Evolutionary conservation across 805 yeast species (phyloP).

Genomic region (Blastobotrys terrestris): DNA sequence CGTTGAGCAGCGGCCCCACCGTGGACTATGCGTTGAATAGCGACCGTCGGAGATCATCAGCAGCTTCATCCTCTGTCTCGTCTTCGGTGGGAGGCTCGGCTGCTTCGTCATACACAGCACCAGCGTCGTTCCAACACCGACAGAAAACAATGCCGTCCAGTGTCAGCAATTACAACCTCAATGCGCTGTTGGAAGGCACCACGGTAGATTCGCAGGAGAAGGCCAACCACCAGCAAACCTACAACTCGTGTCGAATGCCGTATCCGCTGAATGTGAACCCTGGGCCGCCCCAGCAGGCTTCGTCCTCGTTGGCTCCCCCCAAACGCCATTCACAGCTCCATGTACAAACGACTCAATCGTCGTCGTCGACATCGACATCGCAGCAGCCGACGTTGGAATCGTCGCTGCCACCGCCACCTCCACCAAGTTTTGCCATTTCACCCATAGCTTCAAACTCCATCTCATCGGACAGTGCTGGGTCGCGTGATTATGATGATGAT

Average conservation of each 20-base stretch:
- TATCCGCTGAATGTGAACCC: background rate
- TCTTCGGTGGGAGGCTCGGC: background rate
- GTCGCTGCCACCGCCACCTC: background rate
- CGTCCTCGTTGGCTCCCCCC: background rate
- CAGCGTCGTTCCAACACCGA: background rate
- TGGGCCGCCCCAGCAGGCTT: background rate
- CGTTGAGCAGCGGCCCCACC: background rate
- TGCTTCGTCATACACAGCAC: background rate
- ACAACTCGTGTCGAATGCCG: background rate
- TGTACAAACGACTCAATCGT: too few relatives aligned
- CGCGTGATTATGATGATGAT: slow-evolving; percentile 14
- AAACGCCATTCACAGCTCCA: background rate
- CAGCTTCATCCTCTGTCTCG: background rate
- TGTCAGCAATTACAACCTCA: slow-evolving; percentile 16
- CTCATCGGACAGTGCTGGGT: slow-evolving; percentile 7
- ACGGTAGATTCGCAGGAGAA: slow-evolving; percentile 1
- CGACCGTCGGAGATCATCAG: slow-evolving; percentile 1
- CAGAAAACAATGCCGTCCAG: slow-evolving; percentile 10
- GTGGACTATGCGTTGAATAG: background rate
- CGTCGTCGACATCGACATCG: background rate
- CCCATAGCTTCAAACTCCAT: slow-evolving; percentile 3
- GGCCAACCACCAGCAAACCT: background rate
- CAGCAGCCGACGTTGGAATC: background rate
- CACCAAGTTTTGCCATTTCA: slow-evolving; percentile 1
- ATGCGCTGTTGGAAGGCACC: slow-evolving; percentile 16